Base-by-base conservation (phyloP, 208 protist genomes). In the Balamuthia mandrillaris region DNA sequence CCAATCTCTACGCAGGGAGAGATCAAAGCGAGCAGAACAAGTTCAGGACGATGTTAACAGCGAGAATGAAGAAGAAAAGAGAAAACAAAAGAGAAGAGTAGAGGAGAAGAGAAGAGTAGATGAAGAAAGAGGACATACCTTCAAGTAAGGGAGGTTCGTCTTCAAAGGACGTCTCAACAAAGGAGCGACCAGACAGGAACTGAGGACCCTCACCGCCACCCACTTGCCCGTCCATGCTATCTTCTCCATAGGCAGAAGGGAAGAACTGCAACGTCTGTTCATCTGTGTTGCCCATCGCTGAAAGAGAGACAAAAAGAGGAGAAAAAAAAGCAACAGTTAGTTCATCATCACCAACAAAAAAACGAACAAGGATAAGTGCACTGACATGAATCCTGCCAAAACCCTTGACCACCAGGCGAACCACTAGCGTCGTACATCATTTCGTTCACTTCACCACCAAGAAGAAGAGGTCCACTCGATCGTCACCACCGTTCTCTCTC, bases 101-200 rank as follows among this genome's bases (percentile, higher is more conserved):
- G n/a, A 33, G 27, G 10, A 21, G 65, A 7, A 27, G 24, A 60
- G 49, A 27, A 12, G 24, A 45, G 14, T 10, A n/a, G 56, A 24
- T 77, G 6, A 41, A 10, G 31, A 78, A 10, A 29, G n/a, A 33
- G 21, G 10, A 18, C 21, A 16, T 52, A 88, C 85, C 86, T 81
- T 91, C 86, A 33, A 91, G 66, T 7, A 91, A 84, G 27, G 89
- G 86, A 10, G 82, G 86, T 47, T 89, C 87, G 21, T 86, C 74
- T 47, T 89, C 87, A 27, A 58, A 58, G 51, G 51, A 5, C 29
- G 51, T 18, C 51, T 58, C 51, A 58, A 31, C n/a, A 58, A 58
- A 31, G n/a, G 51, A 9, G n/a, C 51, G 51, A 5, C 51, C 51
- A 58, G 51, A 18, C n/a, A 31, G n/a, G 51, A 16, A 58, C n/a